Evolutionary conservation across 2,329 filamentous ascomycete species (phyloP), one percentile per base, ranked within the genome.

Genomic region (Colletotrichum sp.): DNA sequence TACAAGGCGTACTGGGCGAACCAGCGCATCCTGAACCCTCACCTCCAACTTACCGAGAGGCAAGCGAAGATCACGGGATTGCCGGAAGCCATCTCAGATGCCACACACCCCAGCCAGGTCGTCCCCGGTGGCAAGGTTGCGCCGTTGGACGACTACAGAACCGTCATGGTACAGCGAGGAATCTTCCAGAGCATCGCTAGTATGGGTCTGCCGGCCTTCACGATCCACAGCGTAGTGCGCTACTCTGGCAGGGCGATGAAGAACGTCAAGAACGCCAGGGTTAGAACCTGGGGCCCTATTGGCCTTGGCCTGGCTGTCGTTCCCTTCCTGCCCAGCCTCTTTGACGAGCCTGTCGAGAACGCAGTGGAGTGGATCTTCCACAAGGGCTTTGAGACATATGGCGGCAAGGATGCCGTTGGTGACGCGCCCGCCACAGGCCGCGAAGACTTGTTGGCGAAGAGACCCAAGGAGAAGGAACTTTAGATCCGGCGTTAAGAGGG

Each of bases 1-100:
- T 99, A 98, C 88, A 98, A 98, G 83, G 94, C 96, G 9, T 99
- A 98, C 84, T 91, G 94, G 84, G 92, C 94, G 72, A 99, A 99
- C 83, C 94, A 97, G 84, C 90, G 91, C 52, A 89, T 92, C 1
- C 85, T 96, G 26, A 91, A 96, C 79, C 95, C 95, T 0, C 88
- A 93, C 12, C 83, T 93, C 15, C 88, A 92, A 76, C 85, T 92
- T 28, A 88, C 88, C 4, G 83, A 86, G 9, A 85, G 84, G 16
- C 86, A 90, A 80, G 86, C 89, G 80, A 88, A 88, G 78, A 79
- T 86, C 6, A 86, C 88, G 1, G 89, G 90, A 2, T 82, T 90
- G 7, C 74, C 73, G 57, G 69, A 61, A 30, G 75, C 72, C 3
- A 28, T 63, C 15, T 77, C 57, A n/a, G 71, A 76, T 30, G 74